Base-by-base conservation (phyloP, 805 yeast species). In the Metschnikowia similis region DNA sequence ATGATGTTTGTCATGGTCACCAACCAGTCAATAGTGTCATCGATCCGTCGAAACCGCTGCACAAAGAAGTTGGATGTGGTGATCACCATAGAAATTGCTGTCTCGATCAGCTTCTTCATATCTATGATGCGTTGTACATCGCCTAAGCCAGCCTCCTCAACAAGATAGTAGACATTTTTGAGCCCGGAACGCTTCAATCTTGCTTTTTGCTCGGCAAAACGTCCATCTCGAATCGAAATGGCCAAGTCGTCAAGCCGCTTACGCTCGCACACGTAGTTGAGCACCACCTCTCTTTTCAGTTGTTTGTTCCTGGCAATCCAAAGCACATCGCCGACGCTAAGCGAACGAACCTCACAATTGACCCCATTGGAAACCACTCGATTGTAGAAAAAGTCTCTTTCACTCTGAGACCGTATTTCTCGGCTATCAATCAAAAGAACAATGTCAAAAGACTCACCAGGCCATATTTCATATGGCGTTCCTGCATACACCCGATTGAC, bases 201-300 rank as follows among this genome's bases (percentile, higher is more conserved):
- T 14, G 76, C 69, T 62, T 92, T 91, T 63, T 94, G 99, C 63
- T 94, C 99, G 48, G 76, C 74, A 60, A 86, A 90, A 45, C 99
- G 70, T 2, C 96, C 96, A 66, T 94, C 99, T 52, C 79, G 77
- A 41, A 94, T 89, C 46, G 96, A 87, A 32, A 74, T 62, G 0
- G 86, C 86, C 59, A 94, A 76, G 72, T 94, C 99, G 62, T 89
- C 96, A 40, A 91, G 66, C 49, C 97, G 71, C 66, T 94, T 94
- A 35, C 99, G 75, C 69, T 94, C 99, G 41, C 92, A 77, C n/a
- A 94, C 85, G 53, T 81, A 84, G 63, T 92, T 87, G 14, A 94
- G 67, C 0, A 88, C 85, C 4, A 84, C 89, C 48, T 84, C 84
- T 47, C 77, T 76, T 1, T 78, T 75, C 0, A 87, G 78, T 0